These are phyloP conservation scores for Trichoderma simmonsii DNA, from an alignment of 2,329 filamentous ascomycete species.

Conservation along the genomic window DNA sequence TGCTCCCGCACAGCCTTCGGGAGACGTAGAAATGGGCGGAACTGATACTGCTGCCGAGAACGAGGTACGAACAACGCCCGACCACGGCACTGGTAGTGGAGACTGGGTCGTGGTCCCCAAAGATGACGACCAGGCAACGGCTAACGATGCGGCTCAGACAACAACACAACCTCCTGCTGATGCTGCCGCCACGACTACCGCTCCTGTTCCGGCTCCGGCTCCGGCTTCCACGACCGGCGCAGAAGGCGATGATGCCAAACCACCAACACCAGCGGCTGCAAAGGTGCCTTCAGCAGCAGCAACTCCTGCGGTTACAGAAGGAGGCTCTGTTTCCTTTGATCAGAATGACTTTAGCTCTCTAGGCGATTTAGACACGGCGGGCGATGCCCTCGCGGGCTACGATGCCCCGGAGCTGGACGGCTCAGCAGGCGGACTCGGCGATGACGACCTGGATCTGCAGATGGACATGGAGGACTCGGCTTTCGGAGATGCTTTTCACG, in stretches of 20 bases:
- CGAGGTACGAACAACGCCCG: conserved; percentile 43
- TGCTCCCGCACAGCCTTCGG: conserved; percentile 20
- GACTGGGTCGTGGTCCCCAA: conserved; percentile 77
- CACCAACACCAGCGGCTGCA: conserved; percentile 25
- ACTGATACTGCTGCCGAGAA: conserved; percentile 39
- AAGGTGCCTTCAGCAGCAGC: conserved; percentile 42
- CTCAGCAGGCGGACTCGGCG: conserved; percentile 46
- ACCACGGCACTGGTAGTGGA: conserved; percentile 51
- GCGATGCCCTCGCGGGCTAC: conserved; percentile 67
- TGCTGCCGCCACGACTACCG: neutral
- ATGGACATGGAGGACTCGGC: conserved; percentile 75
- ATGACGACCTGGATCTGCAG: conserved; percentile 57
- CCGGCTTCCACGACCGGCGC: conserved; percentile 3
- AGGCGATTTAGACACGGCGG: conserved; percentile 66
- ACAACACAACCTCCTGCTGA: conserved; percentile 7
- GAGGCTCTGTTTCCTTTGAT: conserved; percentile 46
- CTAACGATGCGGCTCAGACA: conserved; percentile 22
- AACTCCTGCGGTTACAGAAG: conserved; percentile 43
- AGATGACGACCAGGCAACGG: conserved; percentile 47
- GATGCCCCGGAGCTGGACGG: conserved; percentile 53
- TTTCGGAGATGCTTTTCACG: conserved; percentile 80
- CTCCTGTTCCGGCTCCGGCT: conserved; percentile 7
- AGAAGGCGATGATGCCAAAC: conserved; percentile 23
- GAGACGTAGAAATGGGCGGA: conserved; percentile 52
- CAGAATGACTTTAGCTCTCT: conserved; percentile 62